phyloP scores from a whole-genome alignment of 768 basidiomycete genomes.

The Artomyces pyxidatus region DNA sequence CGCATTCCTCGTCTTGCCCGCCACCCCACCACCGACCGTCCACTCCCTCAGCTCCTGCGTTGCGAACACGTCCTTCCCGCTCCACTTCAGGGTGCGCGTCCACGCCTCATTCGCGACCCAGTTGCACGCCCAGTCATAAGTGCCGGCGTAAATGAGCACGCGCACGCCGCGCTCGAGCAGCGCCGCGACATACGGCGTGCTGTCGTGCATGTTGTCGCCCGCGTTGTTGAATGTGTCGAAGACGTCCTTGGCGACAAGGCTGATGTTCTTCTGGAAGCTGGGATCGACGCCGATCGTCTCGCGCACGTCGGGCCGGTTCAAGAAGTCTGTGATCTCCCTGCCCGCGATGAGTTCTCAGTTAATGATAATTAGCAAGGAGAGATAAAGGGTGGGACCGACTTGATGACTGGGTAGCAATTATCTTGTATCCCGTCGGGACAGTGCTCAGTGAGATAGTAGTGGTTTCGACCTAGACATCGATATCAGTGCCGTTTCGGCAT shows the following conservation, averaged over 20 bases:
- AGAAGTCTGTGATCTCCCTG: conserved; percentile 53
- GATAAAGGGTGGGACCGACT: conserved; percentile 17
- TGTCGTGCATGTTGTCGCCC: conserved; percentile 30
- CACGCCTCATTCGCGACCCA: conserved; percentile 58
- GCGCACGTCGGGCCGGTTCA: conserved; percentile 50
- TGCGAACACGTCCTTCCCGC: conserved; percentile 40
- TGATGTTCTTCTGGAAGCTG: conserved; percentile 30
- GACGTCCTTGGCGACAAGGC: conserved; percentile 34
- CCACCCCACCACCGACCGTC: conserved; percentile 43
- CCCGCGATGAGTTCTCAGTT: not conserved
- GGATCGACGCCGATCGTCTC: conserved; percentile 55
- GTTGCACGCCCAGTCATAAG: conserved; percentile 52
- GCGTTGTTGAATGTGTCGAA: conserved; percentile 36
- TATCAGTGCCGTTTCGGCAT: conserved; percentile 19
- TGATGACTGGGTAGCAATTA: conserved; percentile 55
- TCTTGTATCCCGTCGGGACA: conserved; percentile 40
- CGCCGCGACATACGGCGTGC: conserved; percentile 37
- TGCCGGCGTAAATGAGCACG: conserved; percentile 49
- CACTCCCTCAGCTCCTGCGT: conserved; percentile 40
- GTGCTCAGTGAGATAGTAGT: conserved; percentile 60
- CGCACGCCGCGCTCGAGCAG: conserved; percentile 46
- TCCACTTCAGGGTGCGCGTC: conserved; percentile 55
- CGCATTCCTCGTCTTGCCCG: conserved; percentile 44
- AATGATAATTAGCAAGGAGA: not conserved
- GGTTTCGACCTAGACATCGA: conserved; percentile 29